Conservation (phyloP, 2,329 filamentous ascomycete genomes). For the Penicillium brevicompactum region DNA sequence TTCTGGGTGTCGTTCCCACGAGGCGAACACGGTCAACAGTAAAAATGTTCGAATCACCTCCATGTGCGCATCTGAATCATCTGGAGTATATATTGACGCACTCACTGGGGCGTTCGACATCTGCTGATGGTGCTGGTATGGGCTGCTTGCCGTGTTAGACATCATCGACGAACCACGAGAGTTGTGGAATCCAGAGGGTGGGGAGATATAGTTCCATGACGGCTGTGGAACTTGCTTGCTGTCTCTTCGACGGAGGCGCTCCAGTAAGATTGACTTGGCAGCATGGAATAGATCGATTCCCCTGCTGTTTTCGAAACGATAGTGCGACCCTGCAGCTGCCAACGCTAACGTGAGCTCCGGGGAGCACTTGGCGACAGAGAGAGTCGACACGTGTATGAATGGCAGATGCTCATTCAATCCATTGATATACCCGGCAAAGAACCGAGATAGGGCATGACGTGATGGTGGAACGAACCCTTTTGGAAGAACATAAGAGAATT, state of each 20-base stretch:
- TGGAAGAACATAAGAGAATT: conserved; percentile 50
- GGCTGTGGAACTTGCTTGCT: conserved; percentile 46
- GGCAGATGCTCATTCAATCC: conserved; percentile 55
- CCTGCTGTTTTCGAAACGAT: conserved; percentile 51
- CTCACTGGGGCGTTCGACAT: conserved; percentile 34
- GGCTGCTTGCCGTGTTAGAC: conserved; percentile 46
- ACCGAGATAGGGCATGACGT: conserved; percentile 50
- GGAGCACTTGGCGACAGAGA: conserved; percentile 47
- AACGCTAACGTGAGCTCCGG: conserved; percentile 55
- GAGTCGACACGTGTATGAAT: conserved; percentile 54
- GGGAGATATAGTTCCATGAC: conserved; percentile 45
- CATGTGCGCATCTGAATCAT: conserved; percentile 51
- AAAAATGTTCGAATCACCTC: conserved; percentile 54
- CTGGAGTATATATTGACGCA: conserved; percentile 35
- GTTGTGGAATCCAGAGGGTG: conserved; percentile 39
- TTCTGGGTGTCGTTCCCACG: conserved; percentile 61
- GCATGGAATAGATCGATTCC: conserved; percentile 61
- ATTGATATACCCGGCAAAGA: conserved; percentile 55
- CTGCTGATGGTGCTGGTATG: conserved; percentile 45
- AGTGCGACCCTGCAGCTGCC: conserved; percentile 53
- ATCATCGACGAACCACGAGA: conserved; percentile 45
- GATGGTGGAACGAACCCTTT: conserved; percentile 52
- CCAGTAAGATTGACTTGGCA: conserved; percentile 56
- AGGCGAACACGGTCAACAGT: conserved; percentile 60
- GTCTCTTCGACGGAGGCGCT: conserved; percentile 55